phyloP scores from a whole-genome alignment of 1,284 basidiomycete genomes.

The Melanopsichium pennsylvanicum region DNA sequence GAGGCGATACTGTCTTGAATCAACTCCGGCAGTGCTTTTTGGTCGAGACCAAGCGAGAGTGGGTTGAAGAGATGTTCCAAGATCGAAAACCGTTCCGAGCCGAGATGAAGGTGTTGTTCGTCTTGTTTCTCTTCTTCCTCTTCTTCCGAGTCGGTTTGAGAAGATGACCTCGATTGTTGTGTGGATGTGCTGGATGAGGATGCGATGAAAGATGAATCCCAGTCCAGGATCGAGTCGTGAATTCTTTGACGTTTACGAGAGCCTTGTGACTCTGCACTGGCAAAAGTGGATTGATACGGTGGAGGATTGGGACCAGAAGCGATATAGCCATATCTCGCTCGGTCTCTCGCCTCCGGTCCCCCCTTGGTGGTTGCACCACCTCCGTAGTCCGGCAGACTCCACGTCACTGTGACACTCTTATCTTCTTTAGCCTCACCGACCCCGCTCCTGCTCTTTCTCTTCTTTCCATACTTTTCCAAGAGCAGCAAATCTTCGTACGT shows the following conservation, averaged over 20 bases:
- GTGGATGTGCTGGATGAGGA: no score
- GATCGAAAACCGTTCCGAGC: conserved; percentile 86
- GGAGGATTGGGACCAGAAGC: conserved; percentile 17
- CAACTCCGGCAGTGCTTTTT: conserved; percentile 78
- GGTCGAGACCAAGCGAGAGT: conserved; percentile 74
- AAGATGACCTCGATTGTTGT: no score
- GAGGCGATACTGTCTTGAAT: conserved; percentile 75
- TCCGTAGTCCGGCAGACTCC: conserved; percentile 80
- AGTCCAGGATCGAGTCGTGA: conserved; percentile 1
- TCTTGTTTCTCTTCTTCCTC: conserved; percentile 64
- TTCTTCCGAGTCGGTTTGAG: neutral
- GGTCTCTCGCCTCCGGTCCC: conserved; percentile 12
- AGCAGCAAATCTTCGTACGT: conserved; percentile 69
- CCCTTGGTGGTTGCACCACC: conserved; percentile 53
- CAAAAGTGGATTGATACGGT: neutral
- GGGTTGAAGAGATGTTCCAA: conserved; percentile 80
- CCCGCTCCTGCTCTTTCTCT: neutral
- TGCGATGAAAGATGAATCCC: conserved; percentile 46
- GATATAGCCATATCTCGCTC: conserved; percentile 37
- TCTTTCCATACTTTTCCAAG: conserved; percentile 74
- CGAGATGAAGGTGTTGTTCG: conserved; percentile 84
- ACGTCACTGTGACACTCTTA: conserved; percentile 3
- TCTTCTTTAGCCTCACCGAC: neutral
- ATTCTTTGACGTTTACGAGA: neutral
- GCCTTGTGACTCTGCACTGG: neutral